Base-by-base conservation (phyloP, 2,329 filamentous ascomycete species). In the Gyromitra esculenta region DNA sequence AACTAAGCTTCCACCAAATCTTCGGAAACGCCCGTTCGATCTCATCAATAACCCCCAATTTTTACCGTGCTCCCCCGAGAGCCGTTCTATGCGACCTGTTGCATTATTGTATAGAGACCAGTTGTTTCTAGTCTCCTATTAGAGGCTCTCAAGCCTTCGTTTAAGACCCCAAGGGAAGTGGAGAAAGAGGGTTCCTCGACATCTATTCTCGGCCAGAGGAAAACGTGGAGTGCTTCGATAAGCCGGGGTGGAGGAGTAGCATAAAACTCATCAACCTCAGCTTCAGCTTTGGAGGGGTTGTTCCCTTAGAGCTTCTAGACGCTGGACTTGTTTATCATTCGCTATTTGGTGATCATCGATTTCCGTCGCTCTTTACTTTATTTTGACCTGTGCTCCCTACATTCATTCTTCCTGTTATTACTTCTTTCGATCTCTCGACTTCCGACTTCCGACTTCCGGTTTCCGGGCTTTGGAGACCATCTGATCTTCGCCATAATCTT, bases 221-320 rank as follows among this genome's bases (percentile, higher is more conserved):
- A 50, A 64, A 45, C 59, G 57, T 71, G 68, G 68, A 63, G 56
- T 45, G 25, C 54, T 70, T 60, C 50, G 39, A 69, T 15, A 21
- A 62, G 15, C 21, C 25, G 37, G 52, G 52, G 48, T 37, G 45
- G 0, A 35, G 45, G 21, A 50, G 31, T 45, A 9, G 54, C 41
- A 60, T 70, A 62, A 59, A 50, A 60, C 25, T 31, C 37, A 70
- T 31, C 39, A 35, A 31, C 13, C 31, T 41, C 48, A 15, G 35
- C 31, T 31, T 18, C 54, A n/a, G 7, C 31, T 7, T 18, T 7
- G 13, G 43, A 62, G 13, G n/a, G 54, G 54, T 15, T 52, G 5
- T 41, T 45, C 25, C 7, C 45, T 56, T 48, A n/a, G 35, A 43
- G 11, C 45, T 18, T 37, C 31, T 18, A 45, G 3, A 8, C 35